These are phyloP conservation scores for Penicillium olsonii DNA, from an alignment of 2,329 filamentous ascomycete genomes.

Conservation along the genomic window DNA sequence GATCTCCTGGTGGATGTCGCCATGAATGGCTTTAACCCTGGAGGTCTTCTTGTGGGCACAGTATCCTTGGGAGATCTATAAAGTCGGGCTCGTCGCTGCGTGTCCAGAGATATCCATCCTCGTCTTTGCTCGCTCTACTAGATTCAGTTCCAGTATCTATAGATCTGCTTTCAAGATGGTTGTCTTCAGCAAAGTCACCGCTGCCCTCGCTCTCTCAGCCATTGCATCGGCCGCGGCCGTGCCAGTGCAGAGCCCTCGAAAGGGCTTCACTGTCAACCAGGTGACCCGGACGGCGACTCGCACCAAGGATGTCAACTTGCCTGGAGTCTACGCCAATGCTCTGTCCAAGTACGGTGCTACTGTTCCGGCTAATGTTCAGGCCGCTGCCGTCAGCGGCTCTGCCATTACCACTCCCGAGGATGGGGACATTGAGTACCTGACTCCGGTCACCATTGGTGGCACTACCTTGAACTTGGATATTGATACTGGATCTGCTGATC, in stretches of 20 bases:
- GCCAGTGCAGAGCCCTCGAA: slow-evolving; percentile 26
- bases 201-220: slow-evolving; percentile 28
- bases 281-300: slow-evolving; percentile 19
- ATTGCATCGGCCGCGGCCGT: slow-evolving; percentile 33
- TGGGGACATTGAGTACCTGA: slow-evolving; percentile 61
- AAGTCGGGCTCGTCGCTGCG: slow-evolving; percentile 18
- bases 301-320: slow-evolving; percentile 29
- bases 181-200: slow-evolving; percentile 35
- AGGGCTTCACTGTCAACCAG: slow-evolving; percentile 37
- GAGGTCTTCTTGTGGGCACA: slow-evolving; percentile 1
- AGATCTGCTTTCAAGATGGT: slow-evolving; percentile 30
- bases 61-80: slow-evolving; percentile 23
- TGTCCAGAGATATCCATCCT: slow-evolving; percentile 14
- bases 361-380: slow-evolving; percentile 32
- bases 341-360: slow-evolving; percentile 33
- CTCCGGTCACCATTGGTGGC: slow-evolving; percentile 64
- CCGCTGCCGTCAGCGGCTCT: slow-evolving; percentile 34
- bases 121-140: slow-evolving; percentile 9
- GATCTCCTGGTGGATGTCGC: slow-evolving; percentile 17
- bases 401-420: slow-evolving; percentile 48
- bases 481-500: slow-evolving; percentile 69
- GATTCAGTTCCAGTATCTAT: slow-evolving; percentile 14
- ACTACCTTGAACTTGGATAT: slow-evolving; percentile 67
- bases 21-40: slow-evolving; percentile 8
- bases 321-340: slow-evolving; percentile 30